Evolutionary conservation across 371 early-diverging fungal genomes (phyloP), one percentile per base, ranked within the genome.

Genomic region (Mycotypha africana): DNA sequence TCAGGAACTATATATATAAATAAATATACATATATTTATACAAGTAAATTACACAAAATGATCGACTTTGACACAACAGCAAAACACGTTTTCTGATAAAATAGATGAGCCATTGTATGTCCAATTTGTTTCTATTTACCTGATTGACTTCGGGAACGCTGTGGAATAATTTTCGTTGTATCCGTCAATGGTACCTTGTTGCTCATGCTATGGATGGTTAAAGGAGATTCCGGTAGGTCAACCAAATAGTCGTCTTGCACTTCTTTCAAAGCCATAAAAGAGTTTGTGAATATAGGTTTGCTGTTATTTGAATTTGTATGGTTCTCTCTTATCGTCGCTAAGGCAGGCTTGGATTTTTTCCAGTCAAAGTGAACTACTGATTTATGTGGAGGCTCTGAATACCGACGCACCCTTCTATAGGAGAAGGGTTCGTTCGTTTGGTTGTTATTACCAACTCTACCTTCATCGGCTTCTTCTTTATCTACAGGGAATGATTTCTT

Each of bases 311-410:
- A 10, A 6, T 42, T 22, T 17, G 40, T 36, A 15, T 42, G 17
- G 28, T 30, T 31, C n/a, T 6, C 8, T 26, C 22, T 47, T 20
- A 14, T 10, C 1, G 28, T 28, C 21, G 4, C 21, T 15, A 10
- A 9, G 28, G 9, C 12, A 20, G 14, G 46, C 30, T 37, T 37
- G 12, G 32, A 33, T 32, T 30, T 30, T 14, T 46, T n/a, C n/a
- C n/a, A n/a, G n/a, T n/a, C n/a, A n/a, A n/a, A n/a, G n/a, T n/a
- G n/a, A n/a, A n/a, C n/a, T n/a, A n/a, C n/a, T n/a, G n/a, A n/a
- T n/a, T n/a, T n/a, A n/a, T n/a, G 47, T 11, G 48, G 45, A 8
- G 70, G 62, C 32, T 65, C 66, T 2, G 66, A 70, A 38, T 58
- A 51, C 9, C 70, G 42, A 19, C 66, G 48, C 11, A 30, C 30